phyloP scores from a whole-genome alignment of 2,329 filamentous ascomycete genomes.

The Epichloe typhina region DNA sequence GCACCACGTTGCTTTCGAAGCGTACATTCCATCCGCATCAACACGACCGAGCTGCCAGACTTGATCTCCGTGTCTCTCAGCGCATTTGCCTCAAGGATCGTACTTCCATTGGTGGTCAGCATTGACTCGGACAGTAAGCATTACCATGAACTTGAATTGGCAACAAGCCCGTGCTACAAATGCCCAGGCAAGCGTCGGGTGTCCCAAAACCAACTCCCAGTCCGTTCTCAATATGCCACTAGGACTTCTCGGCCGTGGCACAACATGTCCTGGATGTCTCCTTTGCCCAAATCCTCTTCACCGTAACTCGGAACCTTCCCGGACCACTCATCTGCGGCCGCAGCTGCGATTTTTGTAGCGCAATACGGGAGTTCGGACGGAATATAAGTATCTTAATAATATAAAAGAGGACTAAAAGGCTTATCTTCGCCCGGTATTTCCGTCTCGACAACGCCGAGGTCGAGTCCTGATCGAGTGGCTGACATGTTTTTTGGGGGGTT shows the following conservation, averaged over 20 bases:
- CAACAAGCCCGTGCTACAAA: background rate
- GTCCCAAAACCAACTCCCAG: background rate
- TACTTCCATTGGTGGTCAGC: background rate
- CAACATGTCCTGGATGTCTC: background rate
- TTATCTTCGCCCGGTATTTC: background rate
- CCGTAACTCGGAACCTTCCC: background rate
- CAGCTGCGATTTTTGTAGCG: background rate
- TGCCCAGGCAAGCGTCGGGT: background rate
- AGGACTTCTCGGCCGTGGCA: background rate
- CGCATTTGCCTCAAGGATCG: background rate
- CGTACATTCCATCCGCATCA: background rate
- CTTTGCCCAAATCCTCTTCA: background rate
- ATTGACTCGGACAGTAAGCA: background rate
- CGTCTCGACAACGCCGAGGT: background rate
- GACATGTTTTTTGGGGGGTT: too few species aligned
- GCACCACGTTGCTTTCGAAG: too few species aligned
- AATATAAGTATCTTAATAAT: too few species aligned
- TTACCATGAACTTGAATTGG: background rate
- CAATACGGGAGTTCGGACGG: too few species aligned
- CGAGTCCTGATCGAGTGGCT: background rate
- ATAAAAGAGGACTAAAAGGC: too few species aligned
- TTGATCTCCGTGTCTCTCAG: background rate
- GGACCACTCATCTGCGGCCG: background rate
- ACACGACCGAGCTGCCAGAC: background rate
- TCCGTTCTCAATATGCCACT: background rate